phyloP scores from a whole-genome alignment of 352 stramenopile genomes.

The Stephanocyclus meneghinianus region DNA sequence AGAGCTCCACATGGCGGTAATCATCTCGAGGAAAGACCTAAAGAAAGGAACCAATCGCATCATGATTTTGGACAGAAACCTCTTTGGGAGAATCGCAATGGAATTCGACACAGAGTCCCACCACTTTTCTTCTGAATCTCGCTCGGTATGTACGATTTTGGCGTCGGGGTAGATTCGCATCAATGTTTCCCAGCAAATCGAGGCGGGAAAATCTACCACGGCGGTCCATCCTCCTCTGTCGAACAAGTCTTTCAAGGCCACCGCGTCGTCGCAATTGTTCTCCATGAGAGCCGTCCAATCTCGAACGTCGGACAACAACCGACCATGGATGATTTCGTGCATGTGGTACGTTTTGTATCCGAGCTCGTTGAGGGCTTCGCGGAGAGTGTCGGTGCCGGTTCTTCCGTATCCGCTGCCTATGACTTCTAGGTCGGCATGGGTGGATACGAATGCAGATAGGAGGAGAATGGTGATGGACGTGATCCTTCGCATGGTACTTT shows the following conservation, averaged over 20 bases:
- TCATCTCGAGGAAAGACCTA: neutral
- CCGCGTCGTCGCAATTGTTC: neutral
- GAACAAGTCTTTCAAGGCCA: slow-evolving; percentile 13
- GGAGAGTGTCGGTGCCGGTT: slow-evolving; percentile 21
- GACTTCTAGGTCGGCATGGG: too few relatives aligned
- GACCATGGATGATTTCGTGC: slow-evolving; percentile 13
- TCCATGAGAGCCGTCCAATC: neutral
- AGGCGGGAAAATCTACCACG: neutral
- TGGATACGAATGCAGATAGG: too few relatives aligned
- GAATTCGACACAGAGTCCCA: slow-evolving; percentile 3
- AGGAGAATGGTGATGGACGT: too few relatives aligned
- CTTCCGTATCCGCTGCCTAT: slow-evolving; percentile 1
- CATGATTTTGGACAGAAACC: neutral
- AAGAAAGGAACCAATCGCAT: neutral
- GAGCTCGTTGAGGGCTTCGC: slow-evolving; percentile 9
- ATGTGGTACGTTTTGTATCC: slow-evolving; percentile 38
- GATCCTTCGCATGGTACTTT: too few relatives aligned
- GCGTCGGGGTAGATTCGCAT: slow-evolving; percentile 10
- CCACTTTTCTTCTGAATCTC: slow-evolving; percentile 11
- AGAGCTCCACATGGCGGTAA: neutral
- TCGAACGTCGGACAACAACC: neutral
- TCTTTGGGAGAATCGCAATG: neutral
- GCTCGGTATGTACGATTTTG: slow-evolving; percentile 14
- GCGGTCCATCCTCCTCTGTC: neutral
- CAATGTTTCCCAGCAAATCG: neutral